Base-by-base conservation (phyloP, 2,329 filamentous ascomycete species). In the Bimuria novae-zelandiae region DNA sequence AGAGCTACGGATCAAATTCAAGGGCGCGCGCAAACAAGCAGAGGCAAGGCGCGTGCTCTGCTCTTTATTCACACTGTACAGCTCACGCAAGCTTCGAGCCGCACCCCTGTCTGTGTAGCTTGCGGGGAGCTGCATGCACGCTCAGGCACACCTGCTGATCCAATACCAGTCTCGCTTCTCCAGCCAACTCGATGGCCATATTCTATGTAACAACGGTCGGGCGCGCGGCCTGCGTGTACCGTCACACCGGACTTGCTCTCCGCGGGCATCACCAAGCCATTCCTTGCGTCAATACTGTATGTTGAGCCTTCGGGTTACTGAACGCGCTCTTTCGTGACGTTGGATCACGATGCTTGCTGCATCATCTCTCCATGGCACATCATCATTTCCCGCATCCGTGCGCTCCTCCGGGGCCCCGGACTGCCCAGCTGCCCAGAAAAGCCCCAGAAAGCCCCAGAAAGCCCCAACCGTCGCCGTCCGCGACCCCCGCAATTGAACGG, bases 381-480 rank as follows among this genome's bases (percentile, higher is more conserved):
- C 64, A 57, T 70, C 67, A 68, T 71, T 53, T 64, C 52, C 55
- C 56, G 50, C 44, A 27, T 7, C 44, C 44, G 44, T 47, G 44
- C 44, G 33, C 32, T 7, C 22, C 33, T 29, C n/a, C 43, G 14
- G 17, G 29, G 61, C 64, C 58, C 61, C 49, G 16, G 21, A 29
- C 6, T 16, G 39, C 41, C 27, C 41, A 44, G 40, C 40, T 23
- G 37, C 37, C 37, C 12, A 27, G 37, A 47, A 40, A 57, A 67
- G 68, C 67, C 64, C 56, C 61, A 56, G n/a, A n/a, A 14, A 30
- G 7, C 7, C 33, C 33, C 14, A 33, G 48, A 40, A 57, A 67
- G 68, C 67, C 64, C 56, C 61, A 56, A 50, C 63, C 63, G 63
- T 62, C 56, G 64, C 64, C 60, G 54, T 29, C 21, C 57, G 54